Base-by-base conservation (phyloP, 805 yeast genomes). In the Candida insectalens region DNA sequence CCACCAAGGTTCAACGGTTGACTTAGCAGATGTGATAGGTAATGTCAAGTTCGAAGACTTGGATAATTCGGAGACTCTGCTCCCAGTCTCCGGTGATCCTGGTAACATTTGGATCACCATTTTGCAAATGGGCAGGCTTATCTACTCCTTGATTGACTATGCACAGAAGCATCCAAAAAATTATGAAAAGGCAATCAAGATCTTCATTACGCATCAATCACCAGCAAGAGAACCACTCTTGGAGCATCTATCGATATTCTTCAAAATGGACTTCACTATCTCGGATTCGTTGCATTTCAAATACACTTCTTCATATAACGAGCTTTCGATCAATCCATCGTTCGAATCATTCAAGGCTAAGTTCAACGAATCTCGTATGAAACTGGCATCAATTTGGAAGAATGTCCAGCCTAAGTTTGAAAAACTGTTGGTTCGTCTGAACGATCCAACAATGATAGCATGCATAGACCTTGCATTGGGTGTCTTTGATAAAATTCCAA, bases 101-200 rank as follows among this genome's bases (percentile, higher is more conserved):
- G 88, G 89, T 2, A 77, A 77, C 41, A 63, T 79, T 28, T 82
- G 94, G 94, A 66, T 78, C 25, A 77, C 84, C 6, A 54, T 79
- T 39, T 53, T 79, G 33, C 92, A 82, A 50, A 57, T 83, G 26
- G 88, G 89, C 3, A 77, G 71, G 50, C 60, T 82, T 33, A 60
- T 74, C 15, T 63, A 69, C 40, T 68, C 74, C 1, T 60, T 38
- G 57, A 62, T 49, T 35, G 58, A 36, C 43, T 62, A 36, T 56
- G 57, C 54, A 49, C 64, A 46, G 51, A 57, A 40, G 5, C 37
- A 58, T 29, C 44, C 50, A 6, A 44, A 47, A 2, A 32, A 46
- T 3, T 55, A 50, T 39, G 46, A 53, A 31, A 45, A 46, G 16
- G 70, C 78, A 33, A 69, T 79, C 29, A 70, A 79, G 41, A 50